Conservation (phyloP, 2,329 filamentous ascomycete species). For the Xylariaceae sp. region DNA sequence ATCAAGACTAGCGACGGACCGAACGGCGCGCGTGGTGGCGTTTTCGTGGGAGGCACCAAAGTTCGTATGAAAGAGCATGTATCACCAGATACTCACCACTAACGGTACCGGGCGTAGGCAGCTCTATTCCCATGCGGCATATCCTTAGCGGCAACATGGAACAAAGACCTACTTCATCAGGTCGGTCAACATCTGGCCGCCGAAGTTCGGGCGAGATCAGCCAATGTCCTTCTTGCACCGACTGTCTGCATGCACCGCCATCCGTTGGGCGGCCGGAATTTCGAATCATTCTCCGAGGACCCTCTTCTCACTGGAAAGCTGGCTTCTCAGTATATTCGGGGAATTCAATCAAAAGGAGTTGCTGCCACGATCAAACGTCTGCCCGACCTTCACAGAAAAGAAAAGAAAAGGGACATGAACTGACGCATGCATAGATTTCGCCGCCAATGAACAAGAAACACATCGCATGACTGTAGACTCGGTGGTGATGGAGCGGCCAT, state of each 20-base stretch:
- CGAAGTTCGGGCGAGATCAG: conserved; percentile 68
- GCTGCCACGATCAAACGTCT: conserved; percentile 74
- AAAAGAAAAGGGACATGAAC: neutral
- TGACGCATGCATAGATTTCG: conserved; percentile 20
- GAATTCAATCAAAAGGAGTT: conserved; percentile 68
- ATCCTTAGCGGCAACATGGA: conserved; percentile 76
- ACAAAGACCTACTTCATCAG: conserved; percentile 63
- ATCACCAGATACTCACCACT: conserved; percentile 8
- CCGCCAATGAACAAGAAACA: conserved; percentile 39
- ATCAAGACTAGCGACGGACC: conserved; percentile 67
- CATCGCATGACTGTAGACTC: conserved; percentile 62
- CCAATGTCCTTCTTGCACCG: conserved; percentile 69
- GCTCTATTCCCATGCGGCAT: conserved; percentile 77
- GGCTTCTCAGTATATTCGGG: conserved; percentile 67
- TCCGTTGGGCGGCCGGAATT: conserved; percentile 78
- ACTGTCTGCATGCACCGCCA: conserved; percentile 80
- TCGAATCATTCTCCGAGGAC: conserved; percentile 83
- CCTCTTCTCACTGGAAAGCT: conserved; percentile 71
- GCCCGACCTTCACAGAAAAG: conserved; percentile 19
- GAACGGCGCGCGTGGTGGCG: conserved; percentile 64
- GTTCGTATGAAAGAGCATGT: conserved; percentile 33
- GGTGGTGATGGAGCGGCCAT: conserved; percentile 58
- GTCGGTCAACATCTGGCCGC: conserved; percentile 67
- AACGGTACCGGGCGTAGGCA: conserved; percentile 43
- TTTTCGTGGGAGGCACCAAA: conserved; percentile 64